A percentile compares a stretch with the other conserved stretches of the same genome.
Conservation (phyloP, 139 green algal species). For the Bryopsis sp. region DNA sequence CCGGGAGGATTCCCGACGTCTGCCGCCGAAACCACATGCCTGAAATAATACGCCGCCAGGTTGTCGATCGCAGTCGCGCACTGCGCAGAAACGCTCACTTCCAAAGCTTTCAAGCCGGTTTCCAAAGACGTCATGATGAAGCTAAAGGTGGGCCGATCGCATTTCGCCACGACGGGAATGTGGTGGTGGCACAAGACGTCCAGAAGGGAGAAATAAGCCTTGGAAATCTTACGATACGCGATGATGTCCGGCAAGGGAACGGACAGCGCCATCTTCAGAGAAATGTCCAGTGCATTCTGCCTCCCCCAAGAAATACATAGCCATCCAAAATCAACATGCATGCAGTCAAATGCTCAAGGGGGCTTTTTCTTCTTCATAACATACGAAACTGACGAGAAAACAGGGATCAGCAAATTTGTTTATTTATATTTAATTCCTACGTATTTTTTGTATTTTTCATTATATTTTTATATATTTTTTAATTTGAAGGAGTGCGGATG, state of each 20-base stretch:
- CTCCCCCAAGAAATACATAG: slow-evolving; percentile 3
- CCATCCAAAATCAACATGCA: neutral
- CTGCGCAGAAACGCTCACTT: slow-evolving; percentile 58
- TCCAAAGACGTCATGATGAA: slow-evolving; percentile 79
- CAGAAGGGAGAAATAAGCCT: slow-evolving; percentile 78
- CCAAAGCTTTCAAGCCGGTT: slow-evolving; percentile 60
- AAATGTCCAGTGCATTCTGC: slow-evolving; percentile 78
- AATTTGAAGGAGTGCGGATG: neutral
- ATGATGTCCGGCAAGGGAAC: slow-evolving; percentile 71
- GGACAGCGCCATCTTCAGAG: slow-evolving; percentile 75
- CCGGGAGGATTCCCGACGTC: neutral
- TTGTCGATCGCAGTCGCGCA: slow-evolving; percentile 88
- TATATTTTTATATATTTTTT: too few relatives aligned
- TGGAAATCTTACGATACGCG: slow-evolving; percentile 68
- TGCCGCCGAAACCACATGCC: slow-evolving; percentile 19
- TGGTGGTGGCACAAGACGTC: slow-evolving; percentile 66
- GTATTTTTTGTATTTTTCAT: too few relatives aligned
- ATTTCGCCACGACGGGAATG: slow-evolving; percentile 35
- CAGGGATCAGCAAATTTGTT: too few relatives aligned
- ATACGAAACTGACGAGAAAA: too few relatives aligned
- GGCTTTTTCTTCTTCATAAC: too few relatives aligned
- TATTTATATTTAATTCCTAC: too few relatives aligned
- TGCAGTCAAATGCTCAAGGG: too few relatives aligned
- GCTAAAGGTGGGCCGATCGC: slow-evolving; percentile 72
- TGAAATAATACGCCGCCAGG: slow-evolving; percentile 71